Percentiles rank a stretch among this genome's conserved stretches.
Evolutionary conservation across 2,329 filamentous ascomycete species (phyloP).

Genomic region (Aureobasidium sp.): DNA sequence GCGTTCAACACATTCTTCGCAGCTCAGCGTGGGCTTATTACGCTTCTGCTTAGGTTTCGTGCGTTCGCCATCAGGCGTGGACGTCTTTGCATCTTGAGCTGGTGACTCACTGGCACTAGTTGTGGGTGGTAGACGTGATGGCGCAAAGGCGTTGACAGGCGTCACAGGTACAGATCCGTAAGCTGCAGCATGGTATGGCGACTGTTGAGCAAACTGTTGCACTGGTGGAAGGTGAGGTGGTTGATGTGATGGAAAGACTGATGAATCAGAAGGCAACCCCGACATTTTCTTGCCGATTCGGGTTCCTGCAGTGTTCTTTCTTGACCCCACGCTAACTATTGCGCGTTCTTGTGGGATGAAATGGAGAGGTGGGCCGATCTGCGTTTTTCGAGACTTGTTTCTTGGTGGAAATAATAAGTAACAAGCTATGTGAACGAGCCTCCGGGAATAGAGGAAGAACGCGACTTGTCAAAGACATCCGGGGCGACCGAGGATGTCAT

Average conservation of each 20-base stretch:
- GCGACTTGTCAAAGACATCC: neutral
- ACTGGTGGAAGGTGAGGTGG: neutral
- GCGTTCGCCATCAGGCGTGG: constrained; percentile 6
- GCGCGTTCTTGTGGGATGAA: neutral
- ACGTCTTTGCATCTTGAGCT: neutral
- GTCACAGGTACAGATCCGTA: constrained; percentile 5
- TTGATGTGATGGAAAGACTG: neutral
- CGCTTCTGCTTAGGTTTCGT: constrained; percentile 58
- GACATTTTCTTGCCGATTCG: neutral
- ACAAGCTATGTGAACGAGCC: neutral
- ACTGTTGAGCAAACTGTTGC: neutral
- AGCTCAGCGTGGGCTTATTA: constrained; percentile 75
- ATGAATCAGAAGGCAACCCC: constrained; percentile 1
- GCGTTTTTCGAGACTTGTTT: neutral
- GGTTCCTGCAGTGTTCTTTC: neutral
- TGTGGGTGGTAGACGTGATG: neutral
- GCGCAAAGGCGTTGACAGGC: constrained; percentile 8
- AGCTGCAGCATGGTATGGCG: neutral
- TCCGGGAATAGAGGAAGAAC: constrained; percentile 9
- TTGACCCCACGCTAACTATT: neutral
- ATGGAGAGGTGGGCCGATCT: neutral
- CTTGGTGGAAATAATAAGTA: constrained; percentile 6
- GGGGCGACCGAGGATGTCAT: constrained; percentile 7
- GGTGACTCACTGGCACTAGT: constrained; percentile 1
- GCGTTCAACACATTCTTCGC: constrained; percentile 70